Conservation (phyloP, 129 eudicot genomes). For the Heracleum sosnowskyi region DNA sequence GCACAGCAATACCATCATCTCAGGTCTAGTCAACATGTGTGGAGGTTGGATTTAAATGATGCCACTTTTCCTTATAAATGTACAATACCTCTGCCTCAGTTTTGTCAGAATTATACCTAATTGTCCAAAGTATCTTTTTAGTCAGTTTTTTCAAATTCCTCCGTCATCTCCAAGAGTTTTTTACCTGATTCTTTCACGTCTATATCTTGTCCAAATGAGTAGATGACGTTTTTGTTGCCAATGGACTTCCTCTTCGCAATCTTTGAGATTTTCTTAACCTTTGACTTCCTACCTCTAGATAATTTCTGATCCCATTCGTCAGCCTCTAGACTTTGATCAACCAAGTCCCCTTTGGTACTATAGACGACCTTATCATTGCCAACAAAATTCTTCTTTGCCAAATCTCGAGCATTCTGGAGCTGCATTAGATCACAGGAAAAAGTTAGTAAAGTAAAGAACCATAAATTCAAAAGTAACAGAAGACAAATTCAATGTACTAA, state of each 20-base stretch:
- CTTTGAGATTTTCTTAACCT: background rate
- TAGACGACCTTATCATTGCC: conserved; percentile 64
- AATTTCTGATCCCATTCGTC: conserved; percentile 69
- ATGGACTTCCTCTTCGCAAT: background rate
- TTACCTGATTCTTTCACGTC: background rate
- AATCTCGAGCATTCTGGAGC: conserved; percentile 79
- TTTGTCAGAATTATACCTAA: background rate
- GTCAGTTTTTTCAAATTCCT: background rate
- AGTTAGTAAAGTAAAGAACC: background rate
- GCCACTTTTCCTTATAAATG: background rate
- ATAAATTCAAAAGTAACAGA: background rate
- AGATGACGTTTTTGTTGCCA: background rate
- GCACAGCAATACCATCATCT: background rate
- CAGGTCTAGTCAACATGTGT: background rate
- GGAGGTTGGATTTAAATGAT: background rate
- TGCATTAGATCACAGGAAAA: conserved; percentile 23
- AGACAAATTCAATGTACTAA: background rate
- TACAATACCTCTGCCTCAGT: background rate
- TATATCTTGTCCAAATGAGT: background rate
- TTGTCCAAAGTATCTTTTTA: too few species aligned
- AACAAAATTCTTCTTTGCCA: conserved; percentile 64
- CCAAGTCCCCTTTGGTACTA: conserved; percentile 51
- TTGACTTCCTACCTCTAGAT: background rate
- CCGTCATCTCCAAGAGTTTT: background rate
- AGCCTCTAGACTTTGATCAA: conserved; percentile 65